A percentile compares a stretch with the other conserved stretches of the same genome.
These are phyloP conservation scores for Medakamo hakoo DNA, from an alignment of 139 green algal species.

Conservation along the genomic window DNA sequence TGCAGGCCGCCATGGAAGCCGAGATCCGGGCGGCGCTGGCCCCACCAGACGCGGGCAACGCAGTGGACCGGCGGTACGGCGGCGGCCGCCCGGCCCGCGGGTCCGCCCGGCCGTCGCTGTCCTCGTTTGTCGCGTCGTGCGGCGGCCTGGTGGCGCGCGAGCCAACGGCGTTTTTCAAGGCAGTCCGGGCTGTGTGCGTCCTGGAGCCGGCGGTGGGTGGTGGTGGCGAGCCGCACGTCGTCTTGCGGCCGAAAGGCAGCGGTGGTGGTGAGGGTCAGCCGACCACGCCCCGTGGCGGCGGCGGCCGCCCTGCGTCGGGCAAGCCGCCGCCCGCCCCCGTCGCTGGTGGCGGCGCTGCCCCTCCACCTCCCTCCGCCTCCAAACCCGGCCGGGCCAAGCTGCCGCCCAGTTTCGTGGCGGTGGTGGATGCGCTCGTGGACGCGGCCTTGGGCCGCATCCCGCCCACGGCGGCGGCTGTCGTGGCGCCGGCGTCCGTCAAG, in stretches of 20 bases:
- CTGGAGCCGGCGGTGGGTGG: slow-evolving; percentile 22
- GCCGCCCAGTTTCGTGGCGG: slow-evolving; percentile 49
- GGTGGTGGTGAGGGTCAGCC: too few species aligned
- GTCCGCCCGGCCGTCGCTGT: slow-evolving; percentile 13
- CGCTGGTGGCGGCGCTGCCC: too few species aligned
- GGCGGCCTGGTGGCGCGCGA: slow-evolving; percentile 40
- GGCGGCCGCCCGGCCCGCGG: too few species aligned
- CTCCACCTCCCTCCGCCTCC: neutral
- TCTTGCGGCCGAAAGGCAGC: too few species aligned
- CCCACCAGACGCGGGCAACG: neutral
- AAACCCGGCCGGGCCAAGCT: neutral
- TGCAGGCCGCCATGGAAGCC: slow-evolving; percentile 76
- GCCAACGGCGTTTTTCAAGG: slow-evolving; percentile 57
- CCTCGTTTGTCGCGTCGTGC: slow-evolving; percentile 36
- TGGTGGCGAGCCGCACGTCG: too few species aligned
- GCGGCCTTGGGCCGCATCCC: slow-evolving; percentile 44
- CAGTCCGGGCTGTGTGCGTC: slow-evolving; percentile 34
- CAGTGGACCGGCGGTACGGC: neutral
- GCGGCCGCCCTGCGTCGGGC: neutral
- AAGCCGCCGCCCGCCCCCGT: neutral
- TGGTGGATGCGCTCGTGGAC: slow-evolving; percentile 67
- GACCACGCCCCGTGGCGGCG: too few species aligned
- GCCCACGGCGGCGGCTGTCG: neutral
- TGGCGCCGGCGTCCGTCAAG: neutral
- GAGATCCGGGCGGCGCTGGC: slow-evolving; percentile 60